Conservation (phyloP, 805 yeast genomes). For the Starmerella cellae region DNA sequence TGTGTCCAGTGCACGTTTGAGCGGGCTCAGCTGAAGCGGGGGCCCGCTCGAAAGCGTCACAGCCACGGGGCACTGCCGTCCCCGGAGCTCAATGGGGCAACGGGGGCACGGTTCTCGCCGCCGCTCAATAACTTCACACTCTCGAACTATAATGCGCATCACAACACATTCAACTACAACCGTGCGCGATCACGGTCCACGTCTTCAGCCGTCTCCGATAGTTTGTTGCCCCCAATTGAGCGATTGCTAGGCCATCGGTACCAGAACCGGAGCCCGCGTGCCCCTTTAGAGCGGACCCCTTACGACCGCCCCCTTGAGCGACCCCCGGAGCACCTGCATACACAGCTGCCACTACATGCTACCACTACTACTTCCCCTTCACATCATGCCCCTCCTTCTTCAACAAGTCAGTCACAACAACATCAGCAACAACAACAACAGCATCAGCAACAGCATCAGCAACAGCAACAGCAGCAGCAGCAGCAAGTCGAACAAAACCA, state of each 20-base stretch:
- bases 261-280: not conserved
- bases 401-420: not conserved
- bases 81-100: not conserved
- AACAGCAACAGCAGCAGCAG: no score
- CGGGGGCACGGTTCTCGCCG: not conserved
- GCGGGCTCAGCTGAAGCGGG: conserved; percentile 47
- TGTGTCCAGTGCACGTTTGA: conserved; percentile 43
- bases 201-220: not conserved
- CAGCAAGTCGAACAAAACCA: no score
- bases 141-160: not conserved
- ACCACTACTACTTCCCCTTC: not conserved
- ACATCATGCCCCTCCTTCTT: not conserved
- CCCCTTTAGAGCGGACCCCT: not conserved
- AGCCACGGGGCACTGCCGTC: conserved; percentile 5
- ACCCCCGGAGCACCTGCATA: not conserved
- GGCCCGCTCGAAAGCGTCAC: conserved; percentile 42
- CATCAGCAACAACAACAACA: no score
- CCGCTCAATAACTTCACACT: not conserved
- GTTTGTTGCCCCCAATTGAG: conserved; percentile 10
- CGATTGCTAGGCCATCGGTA: conserved; percentile 1
- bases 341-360: not conserved
- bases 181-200: conserved; percentile 3
- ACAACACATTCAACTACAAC: not conserved
- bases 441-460: no score
- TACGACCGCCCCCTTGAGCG: not conserved